These are phyloP conservation scores for Ustilago shanxiensis DNA, from an alignment of 1,284 basidiomycete genomes.

Conservation along the genomic window DNA sequence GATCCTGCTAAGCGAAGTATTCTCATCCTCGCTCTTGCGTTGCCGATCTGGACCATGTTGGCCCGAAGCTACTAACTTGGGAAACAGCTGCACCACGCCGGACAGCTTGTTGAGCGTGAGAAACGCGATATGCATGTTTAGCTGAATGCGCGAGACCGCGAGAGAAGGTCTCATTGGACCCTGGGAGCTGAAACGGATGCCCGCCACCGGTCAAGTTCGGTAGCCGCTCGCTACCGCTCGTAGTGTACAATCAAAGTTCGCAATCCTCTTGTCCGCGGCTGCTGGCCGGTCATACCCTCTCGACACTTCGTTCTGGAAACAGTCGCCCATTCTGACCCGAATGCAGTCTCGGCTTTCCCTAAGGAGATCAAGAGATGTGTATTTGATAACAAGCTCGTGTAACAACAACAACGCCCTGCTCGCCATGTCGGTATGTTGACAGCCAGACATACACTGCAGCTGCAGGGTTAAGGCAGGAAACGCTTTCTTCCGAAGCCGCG, in stretches of 20 bases:
- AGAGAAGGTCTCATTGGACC: neutral
- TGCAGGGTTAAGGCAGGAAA: neutral
- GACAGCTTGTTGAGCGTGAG: conserved; percentile 3
- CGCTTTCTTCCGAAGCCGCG: conserved; percentile 1
- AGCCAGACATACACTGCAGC: neutral
- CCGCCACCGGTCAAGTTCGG: conserved; percentile 1
- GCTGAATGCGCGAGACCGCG: neutral
- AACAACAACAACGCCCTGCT: neutral
- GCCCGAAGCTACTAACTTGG: neutral
- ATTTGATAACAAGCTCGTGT: neutral
- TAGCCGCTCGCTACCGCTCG: conserved; percentile 1
- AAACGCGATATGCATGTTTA: conserved; percentile 2
- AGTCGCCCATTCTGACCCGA: no score
- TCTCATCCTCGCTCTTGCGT: neutral
- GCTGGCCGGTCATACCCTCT: conserved; percentile 1
- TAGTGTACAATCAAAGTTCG: neutral
- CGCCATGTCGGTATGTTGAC: neutral
- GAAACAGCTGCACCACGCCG: neutral
- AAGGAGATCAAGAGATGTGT: neutral
- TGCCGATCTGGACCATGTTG: conserved; percentile 1
- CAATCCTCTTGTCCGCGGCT: neutral
- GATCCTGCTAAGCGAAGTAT: neutral
- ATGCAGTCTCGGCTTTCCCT: neutral
- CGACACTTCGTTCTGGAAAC: neutral
- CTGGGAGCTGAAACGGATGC: neutral